These are phyloP conservation scores for Alternaria rosae DNA, from an alignment of 2,329 filamentous ascomycete species.

Conservation along the genomic window DNA sequence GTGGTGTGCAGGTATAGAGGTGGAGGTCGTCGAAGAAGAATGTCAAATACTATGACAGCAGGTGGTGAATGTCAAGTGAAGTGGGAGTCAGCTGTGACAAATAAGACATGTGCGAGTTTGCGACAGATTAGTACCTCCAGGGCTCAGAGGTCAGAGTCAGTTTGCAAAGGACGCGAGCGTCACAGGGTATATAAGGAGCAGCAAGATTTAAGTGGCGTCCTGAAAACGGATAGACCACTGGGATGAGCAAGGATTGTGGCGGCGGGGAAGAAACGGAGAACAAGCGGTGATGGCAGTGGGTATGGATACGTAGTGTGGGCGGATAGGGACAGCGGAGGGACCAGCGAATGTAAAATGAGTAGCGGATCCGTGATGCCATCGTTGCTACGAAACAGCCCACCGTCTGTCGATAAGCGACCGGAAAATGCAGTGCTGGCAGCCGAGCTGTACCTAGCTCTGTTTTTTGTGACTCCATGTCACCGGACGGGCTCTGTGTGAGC, in stretches of 20 bases:
- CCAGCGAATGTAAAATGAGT: slow-evolving; percentile 42
- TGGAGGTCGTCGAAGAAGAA: slow-evolving; percentile 3
- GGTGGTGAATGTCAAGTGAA: slow-evolving; percentile 12
- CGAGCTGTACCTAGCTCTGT: slow-evolving; percentile 24
- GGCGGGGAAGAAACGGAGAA: slow-evolving; percentile 50
- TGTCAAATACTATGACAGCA: slow-evolving; percentile 16
- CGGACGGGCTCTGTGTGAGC: slow-evolving; percentile 29
- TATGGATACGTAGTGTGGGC: slow-evolving; percentile 47
- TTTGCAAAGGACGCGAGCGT: slow-evolving; percentile 44
- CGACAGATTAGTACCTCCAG: slow-evolving; percentile 33
- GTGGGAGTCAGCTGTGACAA: slow-evolving; percentile 22
- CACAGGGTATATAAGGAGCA: slow-evolving; percentile 48
- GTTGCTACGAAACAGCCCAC: slow-evolving; percentile 33
- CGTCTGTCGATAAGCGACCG: slow-evolving; percentile 37
- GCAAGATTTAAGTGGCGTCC: slow-evolving; percentile 52
- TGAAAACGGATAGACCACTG: slow-evolving; percentile 46
- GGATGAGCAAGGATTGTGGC: slow-evolving; percentile 45
- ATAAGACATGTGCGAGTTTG: slow-evolving; percentile 43
- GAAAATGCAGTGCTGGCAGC: slow-evolving; percentile 40
- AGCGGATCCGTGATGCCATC: slow-evolving; percentile 38
- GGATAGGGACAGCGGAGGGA: slow-evolving; percentile 49
- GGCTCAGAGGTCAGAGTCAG: slow-evolving; percentile 36
- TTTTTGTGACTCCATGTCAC: slow-evolving; percentile 41
- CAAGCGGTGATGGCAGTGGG: slow-evolving; percentile 47
- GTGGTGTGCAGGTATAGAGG: background rate